These are phyloP conservation scores for Pseudonitzschia multiseries DNA, from an alignment of 108 stramenopile species.

Conservation along the genomic window DNA sequence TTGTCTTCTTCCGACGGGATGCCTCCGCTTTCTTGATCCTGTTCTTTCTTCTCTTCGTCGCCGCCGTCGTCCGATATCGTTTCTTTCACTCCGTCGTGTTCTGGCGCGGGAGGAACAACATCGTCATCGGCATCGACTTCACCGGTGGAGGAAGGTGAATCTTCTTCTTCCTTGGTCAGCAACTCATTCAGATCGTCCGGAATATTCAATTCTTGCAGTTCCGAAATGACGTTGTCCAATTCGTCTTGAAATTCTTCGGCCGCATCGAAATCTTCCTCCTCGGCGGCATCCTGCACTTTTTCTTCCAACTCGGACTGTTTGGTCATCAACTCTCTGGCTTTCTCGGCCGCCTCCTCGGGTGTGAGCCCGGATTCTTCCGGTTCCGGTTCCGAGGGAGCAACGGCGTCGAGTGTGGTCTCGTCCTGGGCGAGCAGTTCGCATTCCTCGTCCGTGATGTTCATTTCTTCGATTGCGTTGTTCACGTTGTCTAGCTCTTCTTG, in stretches of 20 bases:
- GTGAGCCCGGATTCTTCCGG: background rate
- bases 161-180: constrained; percentile 23
- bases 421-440: constrained; percentile 35
- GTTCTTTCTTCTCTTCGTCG: constrained; percentile 1
- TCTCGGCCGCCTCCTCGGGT: constrained; percentile 9
- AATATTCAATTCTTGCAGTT: constrained; percentile 38
- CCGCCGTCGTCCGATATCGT: background rate
- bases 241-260: constrained; percentile 48
- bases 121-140: background rate
- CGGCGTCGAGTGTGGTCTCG: background rate
- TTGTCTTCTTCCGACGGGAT: background rate
- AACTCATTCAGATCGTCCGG: constrained; percentile 51
- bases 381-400: background rate
- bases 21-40: background rate
- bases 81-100: background rate
- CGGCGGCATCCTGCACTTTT: constrained; percentile 44
- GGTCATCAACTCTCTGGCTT: constrained; percentile 33
- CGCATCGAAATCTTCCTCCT: constrained; percentile 48
- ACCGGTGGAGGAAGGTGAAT: no score
- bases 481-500: constrained; percentile 46
- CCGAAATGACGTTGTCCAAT: constrained; percentile 32
- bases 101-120: background rate
- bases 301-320: constrained; percentile 37
- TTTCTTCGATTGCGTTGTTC: constrained; percentile 31
- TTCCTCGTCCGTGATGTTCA: constrained; percentile 57